Percentiles rank a stretch among this genome's conserved stretches.
phyloP scores from a whole-genome alignment of 2,329 filamentous ascomycete genomes.

The Pseudocercospora fuligena region DNA sequence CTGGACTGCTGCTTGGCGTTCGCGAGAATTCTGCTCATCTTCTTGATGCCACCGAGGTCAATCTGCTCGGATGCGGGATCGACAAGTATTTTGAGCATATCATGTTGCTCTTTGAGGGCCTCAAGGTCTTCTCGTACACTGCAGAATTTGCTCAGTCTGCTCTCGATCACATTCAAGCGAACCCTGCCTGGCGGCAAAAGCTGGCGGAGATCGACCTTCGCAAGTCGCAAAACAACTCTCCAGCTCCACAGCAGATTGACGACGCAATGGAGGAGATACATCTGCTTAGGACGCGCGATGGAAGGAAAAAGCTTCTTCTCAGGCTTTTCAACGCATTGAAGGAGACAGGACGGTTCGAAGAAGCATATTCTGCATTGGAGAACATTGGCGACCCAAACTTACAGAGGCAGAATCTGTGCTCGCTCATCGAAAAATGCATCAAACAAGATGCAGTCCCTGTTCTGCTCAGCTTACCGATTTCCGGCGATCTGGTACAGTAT shows the following conservation, averaged over 20 bases:
- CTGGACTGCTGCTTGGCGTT: conserved; percentile 15
- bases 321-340: conserved; percentile 84
- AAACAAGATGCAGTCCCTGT: conserved; percentile 36
- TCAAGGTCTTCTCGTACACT: conserved; percentile 77
- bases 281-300: conserved; percentile 36
- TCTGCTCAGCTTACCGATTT: conserved; percentile 76
- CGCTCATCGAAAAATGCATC: conserved; percentile 59
- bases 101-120: conserved; percentile 77
- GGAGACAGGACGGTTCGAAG: conserved; percentile 77
- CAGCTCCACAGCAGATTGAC: conserved; percentile 34
- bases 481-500: conserved; percentile 70
- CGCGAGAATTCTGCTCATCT: conserved; percentile 52
- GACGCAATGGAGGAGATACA: conserved; percentile 41
- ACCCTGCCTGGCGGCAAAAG: conserved; percentile 24
- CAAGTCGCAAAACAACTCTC: conserved; percentile 38
- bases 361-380: conserved; percentile 79
- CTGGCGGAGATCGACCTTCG: conserved; percentile 34
- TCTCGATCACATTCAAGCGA: conserved; percentile 30
- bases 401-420: conserved; percentile 68
- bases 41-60: conserved; percentile 75
- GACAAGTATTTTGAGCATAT: conserved; percentile 88
- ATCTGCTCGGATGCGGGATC: conserved; percentile 71
- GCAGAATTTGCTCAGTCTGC: conserved; percentile 73
- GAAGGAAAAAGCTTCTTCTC: conserved; percentile 74
- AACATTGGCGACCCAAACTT: conserved; percentile 74